phyloP scores from a whole-genome alignment of 345 rosid species.

The Populus pruinosa region DNA sequence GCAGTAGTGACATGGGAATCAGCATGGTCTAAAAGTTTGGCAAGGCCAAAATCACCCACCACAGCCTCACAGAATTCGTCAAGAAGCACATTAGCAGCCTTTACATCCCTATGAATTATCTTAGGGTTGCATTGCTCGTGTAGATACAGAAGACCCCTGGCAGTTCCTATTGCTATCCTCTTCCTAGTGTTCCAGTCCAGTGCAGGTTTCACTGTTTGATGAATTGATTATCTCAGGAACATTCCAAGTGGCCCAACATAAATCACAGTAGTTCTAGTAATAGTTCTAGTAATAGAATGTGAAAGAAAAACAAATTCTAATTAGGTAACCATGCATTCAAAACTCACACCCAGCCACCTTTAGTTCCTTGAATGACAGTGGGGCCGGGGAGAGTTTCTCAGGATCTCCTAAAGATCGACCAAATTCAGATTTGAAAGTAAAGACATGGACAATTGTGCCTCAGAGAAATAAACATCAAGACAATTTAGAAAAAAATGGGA shows the following conservation, averaged over 20 bases:
- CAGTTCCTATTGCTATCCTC: constrained; percentile 86
- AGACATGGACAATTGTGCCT: not conserved
- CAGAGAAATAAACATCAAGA: not conserved
- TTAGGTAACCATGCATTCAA: not conserved
- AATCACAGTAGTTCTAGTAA: not conserved
- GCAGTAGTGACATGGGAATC: constrained; percentile 96
- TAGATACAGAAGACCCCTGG: constrained; percentile 81
- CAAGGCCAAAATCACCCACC: constrained; percentile 96
- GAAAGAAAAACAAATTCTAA: not conserved
- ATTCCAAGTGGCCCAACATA: not conserved
- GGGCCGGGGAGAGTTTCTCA: not conserved
- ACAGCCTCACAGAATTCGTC: constrained; percentile 84
- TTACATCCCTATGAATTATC: constrained; percentile 89
- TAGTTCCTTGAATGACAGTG: not conserved
- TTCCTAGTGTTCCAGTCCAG: constrained; percentile 87
- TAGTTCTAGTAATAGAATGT: not conserved
- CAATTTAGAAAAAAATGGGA: not conserved
- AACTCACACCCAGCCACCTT: not conserved
- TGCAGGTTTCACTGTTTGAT: constrained; percentile 61
- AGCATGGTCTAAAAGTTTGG: constrained; percentile 83
- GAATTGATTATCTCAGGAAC: not conserved
- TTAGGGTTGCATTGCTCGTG: constrained; percentile 97
- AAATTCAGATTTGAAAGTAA: not conserved
- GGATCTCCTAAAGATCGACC: not conserved
- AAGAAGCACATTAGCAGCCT: constrained; percentile 85